Base-by-base conservation (phyloP, 176 grass and related monocot species). In the Bonia amplexicaulis region DNA sequence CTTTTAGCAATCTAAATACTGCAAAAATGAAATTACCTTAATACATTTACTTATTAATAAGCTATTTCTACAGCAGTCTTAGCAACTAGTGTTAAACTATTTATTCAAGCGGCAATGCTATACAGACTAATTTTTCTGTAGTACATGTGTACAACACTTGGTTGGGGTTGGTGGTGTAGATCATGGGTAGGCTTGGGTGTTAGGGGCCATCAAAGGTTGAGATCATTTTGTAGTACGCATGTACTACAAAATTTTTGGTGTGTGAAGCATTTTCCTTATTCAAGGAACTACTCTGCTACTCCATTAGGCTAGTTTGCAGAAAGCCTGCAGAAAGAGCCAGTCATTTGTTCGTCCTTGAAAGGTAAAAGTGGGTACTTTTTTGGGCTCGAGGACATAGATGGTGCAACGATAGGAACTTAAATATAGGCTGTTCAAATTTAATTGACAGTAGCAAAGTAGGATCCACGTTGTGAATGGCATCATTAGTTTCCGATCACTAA, bases 361-460 rank as follows among this genome's bases (percentile, higher is more conserved):
- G 17, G n/a, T 82, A 37, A 73, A 84, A 48, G 20, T 70, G 48
- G 35, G 2, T 60, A 12, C 67, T 49, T 66, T 74, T 78, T 17
- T 48, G 53, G 79, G 48, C 73, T 83, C 37, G 15, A 83, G 73
- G 37, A 55, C 25, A 60, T 40, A 12, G 59, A 42, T 75, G 14
- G 76, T 44, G 46, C 37, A 7, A 45, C 54, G 3, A 22, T 85
- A 16, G 69, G 31, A 68, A 66, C 48, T 52, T 67, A 80, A 89
- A 29, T 13, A 54, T 71, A 77, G 33, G 6, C 45, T 69, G 71
- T 69, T 68, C 35, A 53, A 81, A 63, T 37, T 35, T 80, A 61
- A 40, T 7, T 58, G 16, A 11, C 20, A 48, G 12, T 69, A 77
- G 71, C 3, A 82, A 90, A 90, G 58, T 66, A 86, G 48, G 22